phyloP scores from a whole-genome alignment of 371 early-diverging fungal species.

The Blakeslea trispora region DNA sequence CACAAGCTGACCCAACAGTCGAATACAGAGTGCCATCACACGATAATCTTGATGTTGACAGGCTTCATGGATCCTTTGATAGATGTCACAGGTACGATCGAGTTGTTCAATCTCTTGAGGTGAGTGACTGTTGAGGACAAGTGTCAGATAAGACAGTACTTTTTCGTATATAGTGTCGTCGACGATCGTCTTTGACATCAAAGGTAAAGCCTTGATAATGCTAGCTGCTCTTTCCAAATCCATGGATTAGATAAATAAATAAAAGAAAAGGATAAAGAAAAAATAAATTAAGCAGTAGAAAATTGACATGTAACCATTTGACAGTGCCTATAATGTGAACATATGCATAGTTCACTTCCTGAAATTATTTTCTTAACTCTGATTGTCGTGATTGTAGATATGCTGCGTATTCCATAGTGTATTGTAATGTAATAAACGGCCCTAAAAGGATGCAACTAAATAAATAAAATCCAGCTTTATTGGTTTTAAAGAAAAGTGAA shows the following conservation, averaged over 20 bases:
- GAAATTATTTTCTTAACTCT: no score
- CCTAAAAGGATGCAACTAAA: no score
- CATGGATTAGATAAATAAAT: neutral
- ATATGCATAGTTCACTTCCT: no score
- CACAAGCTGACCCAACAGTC: slow-evolving; percentile 38
- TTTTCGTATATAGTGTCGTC: slow-evolving; percentile 54
- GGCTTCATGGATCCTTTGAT: slow-evolving; percentile 7
- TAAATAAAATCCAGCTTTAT: no score
- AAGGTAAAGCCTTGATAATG: slow-evolving; percentile 37
- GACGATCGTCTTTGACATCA: slow-evolving; percentile 44
- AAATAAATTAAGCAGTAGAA: no score
- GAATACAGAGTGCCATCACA: slow-evolving; percentile 37
- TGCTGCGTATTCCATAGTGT: no score
- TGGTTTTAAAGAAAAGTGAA: no score
- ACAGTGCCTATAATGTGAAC: no score
- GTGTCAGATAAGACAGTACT: slow-evolving; percentile 34
- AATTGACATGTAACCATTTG: no score
- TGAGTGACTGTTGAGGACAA: slow-evolving; percentile 12
- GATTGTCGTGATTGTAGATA: no score
- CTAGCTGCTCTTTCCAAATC: slow-evolving; percentile 32
- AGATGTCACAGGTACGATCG: slow-evolving; percentile 2
- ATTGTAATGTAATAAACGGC: no score
- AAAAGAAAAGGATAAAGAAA: neutral
- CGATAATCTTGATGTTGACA: slow-evolving; percentile 39
- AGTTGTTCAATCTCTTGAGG: neutral